These are phyloP conservation scores for Acanthamoeba culbertsoni DNA, from an alignment of 208 protist genomes.

Conservation along the genomic window DNA sequence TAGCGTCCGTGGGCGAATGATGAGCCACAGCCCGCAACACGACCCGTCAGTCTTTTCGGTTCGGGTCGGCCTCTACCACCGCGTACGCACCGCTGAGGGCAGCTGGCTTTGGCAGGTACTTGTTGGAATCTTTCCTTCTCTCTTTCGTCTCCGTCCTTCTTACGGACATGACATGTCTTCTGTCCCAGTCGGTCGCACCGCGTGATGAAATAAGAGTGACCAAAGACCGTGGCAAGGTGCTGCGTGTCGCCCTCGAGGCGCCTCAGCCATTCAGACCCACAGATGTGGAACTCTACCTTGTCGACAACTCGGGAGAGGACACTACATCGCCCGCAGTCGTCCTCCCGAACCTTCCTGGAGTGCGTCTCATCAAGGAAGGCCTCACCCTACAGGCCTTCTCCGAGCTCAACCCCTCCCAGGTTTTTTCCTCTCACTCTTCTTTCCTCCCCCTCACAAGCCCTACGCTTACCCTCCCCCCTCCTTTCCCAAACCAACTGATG, in stretches of 20 bases:
- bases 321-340: too few species aligned
- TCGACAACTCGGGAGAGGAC: background rate
- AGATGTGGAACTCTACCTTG: conserved; percentile 2
- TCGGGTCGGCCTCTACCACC: background rate
- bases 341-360: too few species aligned
- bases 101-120: background rate
- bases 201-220: background rate
- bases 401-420: too few species aligned
- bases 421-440: too few species aligned
- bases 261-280: background rate
- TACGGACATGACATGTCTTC: background rate
- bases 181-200: background rate
- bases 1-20: too few species aligned
- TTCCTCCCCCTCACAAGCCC: too few species aligned
- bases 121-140: background rate
- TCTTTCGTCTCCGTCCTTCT: background rate
- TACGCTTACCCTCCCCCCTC: too few species aligned
- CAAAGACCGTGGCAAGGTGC: conserved; percentile 12
- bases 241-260: background rate
- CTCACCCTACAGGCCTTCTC: too few species aligned
- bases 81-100: background rate
- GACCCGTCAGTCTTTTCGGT: background rate
- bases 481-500: background rate
- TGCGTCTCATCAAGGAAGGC: too few species aligned
- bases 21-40: too few species aligned